A percentile compares a stretch with the other conserved stretches of the same genome.
These are phyloP conservation scores for Oryza meridionalis DNA, from an alignment of 176 grass and related monocot genomes.

Conservation along the genomic window DNA sequence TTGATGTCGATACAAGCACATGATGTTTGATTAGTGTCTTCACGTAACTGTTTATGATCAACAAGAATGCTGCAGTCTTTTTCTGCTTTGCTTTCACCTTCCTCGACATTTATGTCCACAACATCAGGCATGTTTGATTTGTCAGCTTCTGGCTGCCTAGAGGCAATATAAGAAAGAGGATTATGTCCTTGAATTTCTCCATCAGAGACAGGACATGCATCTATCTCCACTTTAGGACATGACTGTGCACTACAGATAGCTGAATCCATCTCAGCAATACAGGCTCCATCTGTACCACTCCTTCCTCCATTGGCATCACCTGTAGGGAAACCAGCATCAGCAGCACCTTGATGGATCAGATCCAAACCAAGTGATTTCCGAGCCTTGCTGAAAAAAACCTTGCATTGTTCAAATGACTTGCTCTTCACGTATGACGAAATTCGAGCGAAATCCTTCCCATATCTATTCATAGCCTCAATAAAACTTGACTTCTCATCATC, in stretches of 20 bases:
- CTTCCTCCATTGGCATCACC: constrained; percentile 59
- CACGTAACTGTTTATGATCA: constrained; percentile 31
- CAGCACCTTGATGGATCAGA: constrained; percentile 57
- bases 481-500: constrained; percentile 84
- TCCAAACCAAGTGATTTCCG: constrained; percentile 86
- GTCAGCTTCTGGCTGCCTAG: constrained; percentile 30
- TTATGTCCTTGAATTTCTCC: constrained; percentile 26
- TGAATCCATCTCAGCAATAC: constrained; percentile 70
- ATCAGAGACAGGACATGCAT: constrained; percentile 48
- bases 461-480: constrained; percentile 65
- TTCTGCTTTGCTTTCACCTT: constrained; percentile 45
- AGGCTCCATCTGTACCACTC: constrained; percentile 72
- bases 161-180: constrained; percentile 17
- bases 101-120: constrained; percentile 35
- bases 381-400: constrained; percentile 92
- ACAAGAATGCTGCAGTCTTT: constrained; percentile 3
- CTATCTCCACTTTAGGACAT: constrained; percentile 63
- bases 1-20: constrained; percentile 46
- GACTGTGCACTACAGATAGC: constrained; percentile 67
- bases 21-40: constrained; percentile 30
- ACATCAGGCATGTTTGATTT: constrained; percentile 26
- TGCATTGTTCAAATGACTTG: constrained; percentile 88
- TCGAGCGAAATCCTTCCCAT: constrained; percentile 80
- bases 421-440: constrained; percentile 71
- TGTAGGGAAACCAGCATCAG: constrained; percentile 42